Percentiles rank a stretch among this genome's conserved stretches.
Evolutionary conservation across 1,139 yeast genomes (phyloP).

Genomic region (Suhomyces chickasaworum): DNA sequence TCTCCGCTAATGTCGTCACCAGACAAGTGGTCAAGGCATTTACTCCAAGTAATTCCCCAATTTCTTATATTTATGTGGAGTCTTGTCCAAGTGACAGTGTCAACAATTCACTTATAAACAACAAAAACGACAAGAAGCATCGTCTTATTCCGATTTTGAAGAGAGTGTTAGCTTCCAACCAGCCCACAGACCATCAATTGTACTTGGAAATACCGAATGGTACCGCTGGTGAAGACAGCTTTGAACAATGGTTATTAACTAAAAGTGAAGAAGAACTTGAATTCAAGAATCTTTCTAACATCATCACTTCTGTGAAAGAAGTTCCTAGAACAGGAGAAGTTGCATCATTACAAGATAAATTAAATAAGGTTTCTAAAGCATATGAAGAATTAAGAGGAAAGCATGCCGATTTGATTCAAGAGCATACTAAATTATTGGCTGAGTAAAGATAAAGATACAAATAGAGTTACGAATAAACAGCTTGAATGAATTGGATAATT

Average conservation of each 20-base stretch:
- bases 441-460: slow-evolving; percentile 1
- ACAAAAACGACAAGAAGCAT: slow-evolving; percentile 42
- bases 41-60: slow-evolving; percentile 52
- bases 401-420: slow-evolving; percentile 60
- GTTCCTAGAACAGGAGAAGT: slow-evolving; percentile 15
- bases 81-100: slow-evolving; percentile 16
- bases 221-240: slow-evolving; percentile 19
- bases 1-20: slow-evolving; percentile 72
- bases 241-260: slow-evolving; percentile 46
- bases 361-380: slow-evolving; percentile 55
- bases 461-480: background rate
- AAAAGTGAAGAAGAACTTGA: slow-evolving; percentile 54
- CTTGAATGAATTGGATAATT: background rate
- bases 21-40: slow-evolving; percentile 72
- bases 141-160: slow-evolving; percentile 57
- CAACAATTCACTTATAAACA: slow-evolving; percentile 12
- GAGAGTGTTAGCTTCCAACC: slow-evolving; percentile 52
- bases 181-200: slow-evolving; percentile 53
- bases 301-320: slow-evolving; percentile 39
- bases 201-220: slow-evolving; percentile 43
- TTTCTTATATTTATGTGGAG: slow-evolving; percentile 28
- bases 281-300: slow-evolving; percentile 45
- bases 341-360: slow-evolving; percentile 44
- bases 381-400: slow-evolving; percentile 59
- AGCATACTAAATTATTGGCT: slow-evolving; percentile 47